These are phyloP conservation scores for Colletotrichum eleusines DNA, from an alignment of 2,329 filamentous ascomycete species.

Conservation along the genomic window DNA sequence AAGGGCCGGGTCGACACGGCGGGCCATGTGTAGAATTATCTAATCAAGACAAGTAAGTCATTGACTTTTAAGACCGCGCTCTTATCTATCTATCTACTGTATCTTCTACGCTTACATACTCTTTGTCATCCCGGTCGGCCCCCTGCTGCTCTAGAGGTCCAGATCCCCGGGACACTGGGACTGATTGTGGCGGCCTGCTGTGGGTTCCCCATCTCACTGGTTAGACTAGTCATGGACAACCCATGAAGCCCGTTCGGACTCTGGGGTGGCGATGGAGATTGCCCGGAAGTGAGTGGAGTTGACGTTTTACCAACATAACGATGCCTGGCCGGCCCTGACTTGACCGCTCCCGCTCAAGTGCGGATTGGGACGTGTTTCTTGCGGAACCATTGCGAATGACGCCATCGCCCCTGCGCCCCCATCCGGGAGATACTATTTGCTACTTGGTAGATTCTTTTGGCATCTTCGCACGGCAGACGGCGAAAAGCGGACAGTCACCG, in stretches of 20 bases:
- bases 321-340: background rate
- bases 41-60: slow-evolving; percentile 17
- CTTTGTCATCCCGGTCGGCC: slow-evolving; percentile 6
- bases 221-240: slow-evolving; percentile 6
- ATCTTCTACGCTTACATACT: slow-evolving; percentile 5
- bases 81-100: background rate
- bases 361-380: background rate
- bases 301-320: background rate
- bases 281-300: slow-evolving; percentile 25
- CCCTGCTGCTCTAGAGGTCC: slow-evolving; percentile 3
- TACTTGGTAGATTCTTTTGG: background rate
- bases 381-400: slow-evolving; percentile 1
- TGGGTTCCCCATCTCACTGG: slow-evolving; percentile 3
- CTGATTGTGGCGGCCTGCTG: background rate
- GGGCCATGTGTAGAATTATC: slow-evolving; percentile 1
- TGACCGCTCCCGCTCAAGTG: slow-evolving; percentile 4
- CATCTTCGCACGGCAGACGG: background rate
- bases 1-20: background rate
- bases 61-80: background rate
- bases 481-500: background rate
- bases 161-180: background rate
- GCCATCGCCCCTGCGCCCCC: slow-evolving; percentile 2
- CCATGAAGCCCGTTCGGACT: slow-evolving; percentile 23
- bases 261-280: slow-evolving; percentile 33
- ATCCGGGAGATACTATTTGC: background rate